Percentiles rank a stretch among this genome's conserved stretches.
These are phyloP conservation scores for Magnusiomyces ingens DNA, from an alignment of 1,139 yeast genomes.

Conservation along the genomic window DNA sequence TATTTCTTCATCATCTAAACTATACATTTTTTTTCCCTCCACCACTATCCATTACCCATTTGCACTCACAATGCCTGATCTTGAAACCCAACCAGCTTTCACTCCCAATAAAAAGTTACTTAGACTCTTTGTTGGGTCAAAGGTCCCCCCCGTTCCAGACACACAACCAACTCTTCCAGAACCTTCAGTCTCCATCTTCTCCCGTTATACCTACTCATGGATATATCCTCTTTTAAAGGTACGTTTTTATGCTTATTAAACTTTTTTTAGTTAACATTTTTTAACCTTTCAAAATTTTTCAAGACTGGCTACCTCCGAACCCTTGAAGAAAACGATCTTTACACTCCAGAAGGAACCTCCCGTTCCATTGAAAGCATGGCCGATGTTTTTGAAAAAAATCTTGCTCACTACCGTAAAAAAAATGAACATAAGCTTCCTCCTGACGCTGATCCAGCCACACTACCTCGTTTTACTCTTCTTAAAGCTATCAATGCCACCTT, in stretches of 20 bases:
- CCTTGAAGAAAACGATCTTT: conserved; percentile 56
- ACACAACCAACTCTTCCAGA: conserved; percentile 26
- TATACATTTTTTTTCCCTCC: neutral
- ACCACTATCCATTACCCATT: neutral
- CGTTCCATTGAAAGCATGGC: conserved; percentile 44
- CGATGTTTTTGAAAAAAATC: conserved; percentile 35
- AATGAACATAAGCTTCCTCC: too few species aligned
- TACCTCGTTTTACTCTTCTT: conserved; percentile 33
- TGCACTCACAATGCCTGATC: neutral
- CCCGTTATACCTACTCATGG: conserved; percentile 49
- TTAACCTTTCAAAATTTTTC: conserved; percentile 7
- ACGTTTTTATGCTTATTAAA: neutral
- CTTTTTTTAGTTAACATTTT: neutral
- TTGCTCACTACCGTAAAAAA: conserved; percentile 31
- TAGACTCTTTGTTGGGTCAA: conserved; percentile 25
- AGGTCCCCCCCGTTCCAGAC: conserved; percentile 29
- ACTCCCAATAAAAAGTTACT: conserved; percentile 17
- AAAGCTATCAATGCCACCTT: conserved; percentile 43
- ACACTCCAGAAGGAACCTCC: conserved; percentile 45
- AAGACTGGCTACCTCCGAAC: conserved; percentile 59
- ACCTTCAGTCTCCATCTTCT: conserved; percentile 19
- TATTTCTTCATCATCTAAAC: neutral
- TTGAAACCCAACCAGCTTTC: neutral
- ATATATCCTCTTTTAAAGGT: conserved; percentile 42
- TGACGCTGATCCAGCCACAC: too few species aligned